Conservation (phyloP, 23 red algal species). For the Chondrus crispus region DNA sequence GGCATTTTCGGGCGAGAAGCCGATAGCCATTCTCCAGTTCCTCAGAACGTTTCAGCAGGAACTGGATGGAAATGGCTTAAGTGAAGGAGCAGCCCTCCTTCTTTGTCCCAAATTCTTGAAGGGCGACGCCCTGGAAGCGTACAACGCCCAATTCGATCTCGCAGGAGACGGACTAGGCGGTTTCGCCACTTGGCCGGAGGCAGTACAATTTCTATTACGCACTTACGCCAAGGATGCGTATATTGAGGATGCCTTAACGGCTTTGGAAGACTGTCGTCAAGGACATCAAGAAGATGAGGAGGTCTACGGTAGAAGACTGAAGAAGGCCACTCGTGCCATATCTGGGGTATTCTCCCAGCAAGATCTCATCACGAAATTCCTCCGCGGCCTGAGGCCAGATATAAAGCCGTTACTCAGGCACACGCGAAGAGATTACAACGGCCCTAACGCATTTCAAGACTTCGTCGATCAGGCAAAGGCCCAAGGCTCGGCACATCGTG, state of each 20-base stretch:
- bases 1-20: not conserved
- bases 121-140: not conserved
- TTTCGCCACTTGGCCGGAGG: not conserved
- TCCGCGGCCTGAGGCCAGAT: not conserved
- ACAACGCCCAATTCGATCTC: not conserved
- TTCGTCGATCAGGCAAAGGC: no score
- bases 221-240: not conserved
- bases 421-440: no score
- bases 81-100: not conserved
- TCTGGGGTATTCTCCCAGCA: not conserved
- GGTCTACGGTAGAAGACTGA: not conserved
- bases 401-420: not conserved
- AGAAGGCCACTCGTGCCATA: not conserved
- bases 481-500: no score
- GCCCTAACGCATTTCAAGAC: no score
- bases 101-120: not conserved
- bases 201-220: not conserved
- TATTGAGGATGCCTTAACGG: not conserved
- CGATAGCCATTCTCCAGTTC: not conserved
- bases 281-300: not conserved
- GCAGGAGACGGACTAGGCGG: not conserved
- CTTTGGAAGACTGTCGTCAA: not conserved
- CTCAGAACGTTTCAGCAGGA: not conserved
- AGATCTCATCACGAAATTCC: not conserved
- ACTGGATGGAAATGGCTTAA: conserved; percentile 27